Evolutionary conservation across 371 early-diverging fungal genomes (phyloP).

Genomic region (Nosema muscidifuracis): DNA sequence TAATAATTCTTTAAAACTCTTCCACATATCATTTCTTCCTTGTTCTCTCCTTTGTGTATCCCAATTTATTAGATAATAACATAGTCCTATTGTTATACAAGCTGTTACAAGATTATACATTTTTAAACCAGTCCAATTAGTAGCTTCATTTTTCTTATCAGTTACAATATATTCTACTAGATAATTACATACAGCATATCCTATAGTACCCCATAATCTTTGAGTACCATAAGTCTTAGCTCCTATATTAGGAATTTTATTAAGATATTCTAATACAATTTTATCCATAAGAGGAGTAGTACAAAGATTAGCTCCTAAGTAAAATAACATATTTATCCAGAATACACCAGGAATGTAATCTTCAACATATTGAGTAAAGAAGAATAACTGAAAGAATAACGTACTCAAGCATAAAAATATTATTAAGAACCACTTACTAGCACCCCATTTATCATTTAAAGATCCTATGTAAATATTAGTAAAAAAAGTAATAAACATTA

Average conservation of each 20-base stretch:
- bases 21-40: constrained; percentile 15
- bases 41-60: not conserved
- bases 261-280: constrained; percentile 58
- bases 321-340: constrained; percentile 51
- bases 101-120: constrained; percentile 46
- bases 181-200: constrained; percentile 55
- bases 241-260: constrained; percentile 42
- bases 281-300: constrained; percentile 59
- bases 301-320: constrained; percentile 41
- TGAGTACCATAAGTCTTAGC: constrained; percentile 62
- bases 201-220: constrained; percentile 62
- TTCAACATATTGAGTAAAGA: constrained; percentile 20
- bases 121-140: constrained; percentile 48
- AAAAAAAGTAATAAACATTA: constrained; percentile 59
- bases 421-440: constrained; percentile 52
- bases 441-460: constrained; percentile 57
- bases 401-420: constrained; percentile 36
- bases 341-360: constrained; percentile 14
- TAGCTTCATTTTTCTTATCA: not conserved
- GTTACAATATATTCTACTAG: constrained; percentile 42
- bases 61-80: constrained; percentile 33
- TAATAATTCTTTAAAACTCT: constrained; percentile 49
- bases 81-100: constrained; percentile 6
- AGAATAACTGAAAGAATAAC: constrained; percentile 58
- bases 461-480: constrained; percentile 60